These are phyloP conservation scores for Cytospora mali DNA, from an alignment of 2,329 filamentous ascomycete genomes.

Conservation along the genomic window DNA sequence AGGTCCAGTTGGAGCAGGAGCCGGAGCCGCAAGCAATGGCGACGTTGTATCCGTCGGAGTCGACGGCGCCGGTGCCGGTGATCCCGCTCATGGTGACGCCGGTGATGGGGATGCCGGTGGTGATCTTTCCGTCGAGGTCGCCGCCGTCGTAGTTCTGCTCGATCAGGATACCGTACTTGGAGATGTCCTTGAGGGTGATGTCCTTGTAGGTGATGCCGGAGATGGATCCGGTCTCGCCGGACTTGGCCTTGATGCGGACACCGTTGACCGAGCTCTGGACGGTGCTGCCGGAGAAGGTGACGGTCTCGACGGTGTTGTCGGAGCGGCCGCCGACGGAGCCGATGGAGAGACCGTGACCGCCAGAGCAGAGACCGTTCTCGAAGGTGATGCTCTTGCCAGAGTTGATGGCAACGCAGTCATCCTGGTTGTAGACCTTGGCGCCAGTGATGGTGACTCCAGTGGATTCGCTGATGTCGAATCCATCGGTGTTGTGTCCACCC, in stretches of 20 bases:
- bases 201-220: constrained; percentile 12
- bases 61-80: constrained; percentile 16
- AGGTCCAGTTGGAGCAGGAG: constrained; percentile 26
- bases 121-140: constrained; percentile 20
- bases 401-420: constrained; percentile 62
- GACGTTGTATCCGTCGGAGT: constrained; percentile 11
- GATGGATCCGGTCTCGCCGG: constrained; percentile 11
- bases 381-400: constrained; percentile 49
- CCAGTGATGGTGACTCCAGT: constrained; percentile 52
- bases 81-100: constrained; percentile 21
- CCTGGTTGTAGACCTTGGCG: constrained; percentile 59
- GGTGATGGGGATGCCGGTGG: constrained; percentile 25
- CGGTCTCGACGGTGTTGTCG: constrained; percentile 54
- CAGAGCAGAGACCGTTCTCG: constrained; percentile 46
- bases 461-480: constrained; percentile 52
- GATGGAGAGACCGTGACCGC: constrained; percentile 58
- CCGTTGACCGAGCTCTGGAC: constrained; percentile 57
- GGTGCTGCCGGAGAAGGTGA: constrained; percentile 51
- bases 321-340: constrained; percentile 57
- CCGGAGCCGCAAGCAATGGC: constrained; percentile 25
- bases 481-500: constrained; percentile 56
- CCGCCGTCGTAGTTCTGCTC: constrained; percentile 28
- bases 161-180: constrained; percentile 27
- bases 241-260: constrained; percentile 23
- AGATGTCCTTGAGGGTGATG: constrained; percentile 19